Base-by-base conservation (phyloP, 176 grass and related monocot species). In the Ampelocalamus luodianensis region DNA sequence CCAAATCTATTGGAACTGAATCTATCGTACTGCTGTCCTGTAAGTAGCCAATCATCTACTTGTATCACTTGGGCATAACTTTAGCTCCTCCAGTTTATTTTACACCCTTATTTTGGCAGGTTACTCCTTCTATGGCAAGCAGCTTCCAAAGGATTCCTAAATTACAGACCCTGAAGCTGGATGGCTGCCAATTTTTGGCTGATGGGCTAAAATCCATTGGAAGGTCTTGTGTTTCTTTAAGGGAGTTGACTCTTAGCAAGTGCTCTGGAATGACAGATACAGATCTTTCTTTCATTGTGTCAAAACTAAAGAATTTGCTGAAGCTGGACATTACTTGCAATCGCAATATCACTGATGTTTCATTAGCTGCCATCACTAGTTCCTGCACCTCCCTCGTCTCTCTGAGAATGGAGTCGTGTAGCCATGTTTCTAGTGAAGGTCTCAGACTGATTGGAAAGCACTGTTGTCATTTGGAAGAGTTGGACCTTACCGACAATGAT, bases 321-420 rank as follows among this genome's bases (percentile, higher is more conserved):
- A 98, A 94, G 83, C 83, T 98, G 85, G 86, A 95, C 50, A 63
- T 95, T 13, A 98, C 96, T 68, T 98, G 93, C 37, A 94, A 86
- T 76, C 88, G 88, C 62, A 60, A 94, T 53, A 91, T 98, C 65
- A 95, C 91, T 45, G 93, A 95, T 89, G 74, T 74, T 68, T 93
- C 93, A 15, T 27, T 98, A 58, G 91, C 50, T 44, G 69, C 56
- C 84, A 94, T 98, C 48, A 91, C 93, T 82, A 89, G 83, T 48
- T 95, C 91, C 27, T 92, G 93, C 82, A 72, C 86, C 56, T 95
- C 89, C 32, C 93, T 98, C 24, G 10, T 83, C 81, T 95, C 89
- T 61, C 90, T 98, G 36, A 93, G 88, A 82, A 94, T 98, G 93
- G 93, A 98, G 87, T 95, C 93, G 44, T 98, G 96, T 83, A 36